A percentile compares a stretch with the other conserved stretches of the same genome.
These are phyloP conservation scores for Diutina neorugosa DNA, from an alignment of 1,139 yeast genomes.

Conservation along the genomic window DNA sequence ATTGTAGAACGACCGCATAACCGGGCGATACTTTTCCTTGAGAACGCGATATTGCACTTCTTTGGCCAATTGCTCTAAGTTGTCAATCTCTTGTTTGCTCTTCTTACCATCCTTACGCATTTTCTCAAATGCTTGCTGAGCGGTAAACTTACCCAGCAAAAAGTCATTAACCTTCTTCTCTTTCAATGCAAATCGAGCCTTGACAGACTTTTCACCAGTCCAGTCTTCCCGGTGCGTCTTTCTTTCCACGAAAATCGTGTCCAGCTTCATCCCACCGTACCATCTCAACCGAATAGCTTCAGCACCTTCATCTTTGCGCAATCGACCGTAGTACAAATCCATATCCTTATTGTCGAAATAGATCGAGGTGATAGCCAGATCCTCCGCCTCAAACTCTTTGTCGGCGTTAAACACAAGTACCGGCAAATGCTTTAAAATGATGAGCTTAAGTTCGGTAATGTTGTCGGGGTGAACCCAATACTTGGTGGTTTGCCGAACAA, in stretches of 20 bases:
- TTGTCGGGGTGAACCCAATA: conserved; percentile 99
- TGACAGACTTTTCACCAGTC: conserved; percentile 98
- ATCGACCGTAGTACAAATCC: conserved; percentile 88
- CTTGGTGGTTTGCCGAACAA: conserved; percentile 95
- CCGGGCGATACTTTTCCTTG: conserved; percentile 80
- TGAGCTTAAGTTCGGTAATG: conserved; percentile 90
- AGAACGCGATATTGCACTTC: conserved; percentile 87
- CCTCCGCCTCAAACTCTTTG: conserved; percentile 90
- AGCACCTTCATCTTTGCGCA: conserved; percentile 96
- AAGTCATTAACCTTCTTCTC: conserved; percentile 84
- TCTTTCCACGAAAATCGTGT: conserved; percentile 88
- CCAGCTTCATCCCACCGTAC: conserved; percentile 96
- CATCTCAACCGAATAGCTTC: conserved; percentile 96
- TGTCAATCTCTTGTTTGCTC: conserved; percentile 75
- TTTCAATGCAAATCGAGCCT: conserved; percentile 87
- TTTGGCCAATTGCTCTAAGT: conserved; percentile 79
- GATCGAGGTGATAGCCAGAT: conserved; percentile 91
- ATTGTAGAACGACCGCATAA: conserved; percentile 88
- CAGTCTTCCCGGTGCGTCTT: conserved; percentile 98
- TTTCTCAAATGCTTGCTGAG: conserved; percentile 81
- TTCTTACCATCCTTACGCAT: conserved; percentile 89
- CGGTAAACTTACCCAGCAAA: conserved; percentile 73
- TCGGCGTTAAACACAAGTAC: conserved; percentile 92
- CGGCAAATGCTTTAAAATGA: conserved; percentile 86
- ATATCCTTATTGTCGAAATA: conserved; percentile 83